Conservation (phyloP, 164 flowering plant genomes). For the Magnolia kwangsiensis region DNA sequence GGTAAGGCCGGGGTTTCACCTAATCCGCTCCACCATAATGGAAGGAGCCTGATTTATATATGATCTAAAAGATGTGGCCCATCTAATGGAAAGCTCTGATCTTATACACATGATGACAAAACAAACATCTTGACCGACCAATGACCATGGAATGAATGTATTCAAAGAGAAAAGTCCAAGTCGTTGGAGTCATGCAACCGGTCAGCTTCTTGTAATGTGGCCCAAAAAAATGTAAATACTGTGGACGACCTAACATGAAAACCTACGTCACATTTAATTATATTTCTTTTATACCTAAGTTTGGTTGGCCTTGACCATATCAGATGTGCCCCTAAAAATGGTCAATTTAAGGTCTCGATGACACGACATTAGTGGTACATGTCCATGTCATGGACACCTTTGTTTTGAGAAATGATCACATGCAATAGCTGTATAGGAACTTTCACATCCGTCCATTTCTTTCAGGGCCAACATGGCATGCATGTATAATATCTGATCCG, state of each 20-base stretch:
- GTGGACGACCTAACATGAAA: not conserved
- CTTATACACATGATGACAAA: too few species aligned
- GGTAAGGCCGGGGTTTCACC: too few species aligned
- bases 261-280: not conserved
- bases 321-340: not conserved
- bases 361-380: not conserved
- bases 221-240: not conserved
- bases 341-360: constrained; percentile 34
- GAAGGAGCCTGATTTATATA: too few species aligned
- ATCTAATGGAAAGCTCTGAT: too few species aligned
- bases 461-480: too few species aligned
- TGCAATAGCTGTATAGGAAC: not conserved
- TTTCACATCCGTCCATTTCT: not conserved
- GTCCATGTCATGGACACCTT: not conserved
- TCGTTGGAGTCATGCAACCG: too few species aligned
- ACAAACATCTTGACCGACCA: too few species aligned
- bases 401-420: not conserved
- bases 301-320: not conserved
- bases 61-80: too few species aligned
- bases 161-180: too few species aligned
- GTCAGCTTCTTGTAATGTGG: not conserved
- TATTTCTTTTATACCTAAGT: not conserved
- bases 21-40: too few species aligned
- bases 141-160: too few species aligned
- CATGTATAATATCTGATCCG: too few species aligned